Evolutionary conservation across 371 early-diverging fungal species (phyloP), one percentile per base, ranked within the genome.

Genomic region (Syncephalastrum sp.): DNA sequence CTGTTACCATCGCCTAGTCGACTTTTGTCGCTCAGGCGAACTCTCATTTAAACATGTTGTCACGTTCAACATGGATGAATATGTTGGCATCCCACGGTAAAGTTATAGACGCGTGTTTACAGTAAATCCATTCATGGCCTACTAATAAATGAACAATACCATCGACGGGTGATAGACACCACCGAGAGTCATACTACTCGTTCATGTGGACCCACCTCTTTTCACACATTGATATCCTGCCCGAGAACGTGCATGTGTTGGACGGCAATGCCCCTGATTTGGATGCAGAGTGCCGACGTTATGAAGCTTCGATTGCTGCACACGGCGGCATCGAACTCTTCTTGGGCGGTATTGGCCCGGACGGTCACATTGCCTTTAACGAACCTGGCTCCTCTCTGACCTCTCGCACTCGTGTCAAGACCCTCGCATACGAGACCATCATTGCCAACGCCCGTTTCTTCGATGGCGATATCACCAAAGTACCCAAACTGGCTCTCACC

Each of bases 301-400:
- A 84, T 53, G 94, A 93, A 66, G 88, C 86, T 46, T 86, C 83
- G 65, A 93, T 93, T 47, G 77, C 78, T 13, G 74, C 77, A 4
- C 81, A 83, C 21, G 94, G 94, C 46, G 94, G 94, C 14, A 89
- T 93, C 46, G 94, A 91, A 70, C 78, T 91, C 42, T 91, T 91
- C 67, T 63, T 91, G 54, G 86, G 91, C 33, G 92, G 86, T 21
- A 91, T 92, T 54, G 94, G 94, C 6, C 93, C 94, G 3, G 94
- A 93, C 67, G 94, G 94, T 38, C 94, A 93, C 63, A 91, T 93
- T 67, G 94, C 94, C 12, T 93, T 93, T 62, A 93, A 93, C 61
- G 94, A 93, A 64, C 94, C 94, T 10, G 94, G 94, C n/a, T 91
- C 91, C 16, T 91, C 91, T 13, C 76, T 93, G 33, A 86, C 85